A percentile compares a stretch with the other conserved stretches of the same genome.
These are phyloP conservation scores for Ceratocystis alfenasii DNA, from an alignment of 2,329 filamentous ascomycete genomes.

Conservation along the genomic window DNA sequence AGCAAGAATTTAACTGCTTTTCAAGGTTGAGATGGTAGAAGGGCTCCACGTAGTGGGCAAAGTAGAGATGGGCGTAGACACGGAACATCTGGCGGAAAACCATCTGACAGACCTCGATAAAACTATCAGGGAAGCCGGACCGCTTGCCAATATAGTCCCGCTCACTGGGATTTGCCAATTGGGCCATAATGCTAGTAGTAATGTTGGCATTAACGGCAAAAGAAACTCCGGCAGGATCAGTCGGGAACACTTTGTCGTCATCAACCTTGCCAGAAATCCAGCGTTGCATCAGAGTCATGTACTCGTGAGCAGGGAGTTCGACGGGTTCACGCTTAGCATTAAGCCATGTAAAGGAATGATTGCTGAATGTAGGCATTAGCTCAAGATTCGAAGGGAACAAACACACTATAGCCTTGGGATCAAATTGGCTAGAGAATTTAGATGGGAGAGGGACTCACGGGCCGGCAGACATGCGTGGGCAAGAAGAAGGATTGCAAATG, in stretches of 20 bases:
- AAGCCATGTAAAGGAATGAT: conserved; percentile 93
- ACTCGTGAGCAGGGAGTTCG: conserved; percentile 82
- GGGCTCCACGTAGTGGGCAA: conserved; percentile 79
- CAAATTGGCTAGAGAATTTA: background rate
- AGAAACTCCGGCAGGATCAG: conserved; percentile 60
- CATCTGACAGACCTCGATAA: conserved; percentile 78
- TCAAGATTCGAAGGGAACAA: background rate
- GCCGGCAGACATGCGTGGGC: conserved; percentile 89
- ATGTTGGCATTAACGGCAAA: conserved; percentile 51
- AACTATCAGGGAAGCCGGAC: conserved; percentile 83
- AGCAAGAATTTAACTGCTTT: conserved; percentile 76
- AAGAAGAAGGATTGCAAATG: conserved; percentile 73
- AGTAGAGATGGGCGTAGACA: conserved; percentile 95
- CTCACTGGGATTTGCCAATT: conserved; percentile 50
- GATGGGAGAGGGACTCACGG: conserved; percentile 50
- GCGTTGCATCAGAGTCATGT: conserved; percentile 90
- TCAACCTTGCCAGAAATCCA: conserved; percentile 97
- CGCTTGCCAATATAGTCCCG: conserved; percentile 77
- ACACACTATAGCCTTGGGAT: too few species aligned
- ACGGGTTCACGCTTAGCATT: conserved; percentile 78
- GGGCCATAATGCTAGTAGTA: conserved; percentile 47
- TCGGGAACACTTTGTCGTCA: conserved; percentile 80
- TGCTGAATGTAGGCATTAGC: conserved; percentile 35
- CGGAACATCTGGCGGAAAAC: conserved; percentile 98
- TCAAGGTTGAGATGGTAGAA: conserved; percentile 73